Evolutionary conservation across 768 basidiomycete species (phyloP).

Genomic region (Tylopilus plumbeoviolaceoides): DNA sequence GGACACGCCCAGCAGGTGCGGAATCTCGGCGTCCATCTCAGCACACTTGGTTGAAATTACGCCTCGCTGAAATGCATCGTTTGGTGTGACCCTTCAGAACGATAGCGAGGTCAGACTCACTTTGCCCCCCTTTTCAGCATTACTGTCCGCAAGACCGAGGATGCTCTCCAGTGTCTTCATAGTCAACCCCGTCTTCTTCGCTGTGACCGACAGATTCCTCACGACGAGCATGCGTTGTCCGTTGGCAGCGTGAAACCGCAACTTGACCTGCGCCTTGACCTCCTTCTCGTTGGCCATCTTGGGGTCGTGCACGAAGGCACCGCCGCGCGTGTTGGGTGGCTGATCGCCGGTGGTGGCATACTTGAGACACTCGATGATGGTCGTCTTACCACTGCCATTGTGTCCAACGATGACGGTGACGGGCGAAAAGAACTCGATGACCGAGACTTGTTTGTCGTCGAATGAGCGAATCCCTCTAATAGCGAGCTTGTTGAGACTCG

Average conservation of each 20-base stretch:
- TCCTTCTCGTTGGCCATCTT: conserved; percentile 99
- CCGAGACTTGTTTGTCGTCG: conserved; percentile 88
- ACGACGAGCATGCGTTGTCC: conserved; percentile 87
- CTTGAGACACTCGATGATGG: conserved; percentile 98
- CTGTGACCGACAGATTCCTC: conserved; percentile 86
- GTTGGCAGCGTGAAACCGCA: conserved; percentile 89
- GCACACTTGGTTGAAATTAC: conserved; percentile 97
- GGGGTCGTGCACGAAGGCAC: conserved; percentile 98
- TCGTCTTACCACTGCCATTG: conserved; percentile 98
- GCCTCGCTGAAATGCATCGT: conserved; percentile 50
- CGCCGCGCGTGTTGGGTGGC: conserved; percentile 94
- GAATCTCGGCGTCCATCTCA: conserved; percentile 94
- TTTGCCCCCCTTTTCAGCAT: conserved; percentile 68
- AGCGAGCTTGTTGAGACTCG: conserved; percentile 84
- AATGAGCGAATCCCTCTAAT: conserved; percentile 94
- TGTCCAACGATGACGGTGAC: conserved; percentile 98
- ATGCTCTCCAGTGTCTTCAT: conserved; percentile 99
- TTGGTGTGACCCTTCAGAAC: neutral
- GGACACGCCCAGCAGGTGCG: conserved; percentile 88
- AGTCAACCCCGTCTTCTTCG: conserved; percentile 90
- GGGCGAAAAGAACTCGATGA: conserved; percentile 96
- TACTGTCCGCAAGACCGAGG: conserved; percentile 65
- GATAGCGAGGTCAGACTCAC: conserved; percentile 35
- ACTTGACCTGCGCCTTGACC: conserved; percentile 96
- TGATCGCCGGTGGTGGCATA: conserved; percentile 98